Evolutionary conservation across 495 filamentous ascomycete genomes (phyloP).

Genomic region (Aspergillus taichungensis): DNA sequence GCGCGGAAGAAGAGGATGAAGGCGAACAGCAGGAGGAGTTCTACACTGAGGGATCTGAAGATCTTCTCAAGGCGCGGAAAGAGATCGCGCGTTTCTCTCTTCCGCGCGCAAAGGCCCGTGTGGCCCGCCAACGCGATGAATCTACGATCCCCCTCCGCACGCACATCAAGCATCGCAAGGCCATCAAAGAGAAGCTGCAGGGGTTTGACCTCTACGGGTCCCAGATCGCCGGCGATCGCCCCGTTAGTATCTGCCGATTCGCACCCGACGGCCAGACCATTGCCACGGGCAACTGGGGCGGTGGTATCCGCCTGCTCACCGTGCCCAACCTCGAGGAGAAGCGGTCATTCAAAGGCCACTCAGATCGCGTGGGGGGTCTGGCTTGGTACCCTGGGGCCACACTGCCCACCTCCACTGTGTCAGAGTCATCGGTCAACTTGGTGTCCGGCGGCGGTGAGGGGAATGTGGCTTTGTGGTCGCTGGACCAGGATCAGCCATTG

Average conservation of each 20-base stretch:
- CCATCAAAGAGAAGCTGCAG: slow-evolving; percentile 73
- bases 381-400: slow-evolving; percentile 87
- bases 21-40: slow-evolving; percentile 88
- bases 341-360: slow-evolving; percentile 68
- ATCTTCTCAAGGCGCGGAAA: slow-evolving; percentile 67
- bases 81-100: slow-evolving; percentile 81
- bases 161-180: slow-evolving; percentile 84
- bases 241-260: slow-evolving; percentile 83
- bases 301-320: slow-evolving; percentile 74
- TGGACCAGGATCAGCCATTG: slow-evolving; percentile 72
- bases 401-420: slow-evolving; percentile 56
- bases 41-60: slow-evolving; percentile 73
- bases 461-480: slow-evolving; percentile 82
- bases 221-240: slow-evolving; percentile 83
- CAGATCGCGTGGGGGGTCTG: slow-evolving; percentile 78
- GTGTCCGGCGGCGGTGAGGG: slow-evolving; percentile 90
- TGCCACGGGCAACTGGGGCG: slow-evolving; percentile 86
- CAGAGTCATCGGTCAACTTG: slow-evolving; percentile 67
- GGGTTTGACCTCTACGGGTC: slow-evolving; percentile 85
- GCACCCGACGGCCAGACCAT: slow-evolving; percentile 76
- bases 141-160: slow-evolving; percentile 73
- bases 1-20: slow-evolving; percentile 40
- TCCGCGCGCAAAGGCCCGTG: slow-evolving; percentile 66
- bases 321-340: slow-evolving; percentile 76
- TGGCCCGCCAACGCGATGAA: slow-evolving; percentile 69